Conservation (phyloP, 2,329 filamentous ascomycete genomes). For the Phaeoacremonium minimum region DNA sequence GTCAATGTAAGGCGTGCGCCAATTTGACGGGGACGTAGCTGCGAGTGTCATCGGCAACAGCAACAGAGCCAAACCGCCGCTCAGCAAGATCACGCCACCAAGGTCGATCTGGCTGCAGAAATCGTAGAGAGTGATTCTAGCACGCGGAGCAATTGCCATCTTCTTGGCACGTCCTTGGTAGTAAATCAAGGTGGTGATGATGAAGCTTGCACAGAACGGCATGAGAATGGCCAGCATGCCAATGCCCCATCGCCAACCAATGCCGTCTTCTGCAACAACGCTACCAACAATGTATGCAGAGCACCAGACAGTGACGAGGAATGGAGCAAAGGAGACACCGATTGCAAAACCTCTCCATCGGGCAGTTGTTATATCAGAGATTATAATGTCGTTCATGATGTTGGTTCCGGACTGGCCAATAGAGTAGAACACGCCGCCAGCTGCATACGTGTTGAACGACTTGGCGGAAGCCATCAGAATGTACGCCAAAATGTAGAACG, state of each 20-base stretch:
- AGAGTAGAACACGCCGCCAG: conserved; percentile 53
- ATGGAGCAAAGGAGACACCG: conserved; percentile 46
- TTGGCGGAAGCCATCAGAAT: conserved; percentile 51
- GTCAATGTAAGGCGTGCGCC: conserved; percentile 39
- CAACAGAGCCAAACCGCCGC: conserved; percentile 39
- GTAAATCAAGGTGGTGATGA: conserved; percentile 41
- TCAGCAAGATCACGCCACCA: conserved; percentile 39
- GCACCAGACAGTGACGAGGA: conserved; percentile 52
- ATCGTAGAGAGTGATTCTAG: conserved; percentile 18
- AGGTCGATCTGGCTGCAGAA: conserved; percentile 32
- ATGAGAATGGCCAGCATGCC: conserved; percentile 52
- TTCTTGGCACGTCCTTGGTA: conserved; percentile 45
- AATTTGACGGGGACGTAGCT: conserved; percentile 30
- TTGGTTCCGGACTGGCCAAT: conserved; percentile 56
- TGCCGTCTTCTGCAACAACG: conserved; percentile 21
- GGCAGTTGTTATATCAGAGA: conserved; percentile 54
- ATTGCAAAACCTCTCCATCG: conserved; percentile 47
- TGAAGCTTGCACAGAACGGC: conserved; percentile 42
- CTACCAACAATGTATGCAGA: conserved; percentile 42
- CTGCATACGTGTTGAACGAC: conserved; percentile 46
- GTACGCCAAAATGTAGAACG: conserved; percentile 51
- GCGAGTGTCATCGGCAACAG: conserved; percentile 43
- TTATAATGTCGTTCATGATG: conserved; percentile 58
- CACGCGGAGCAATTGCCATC: conserved; percentile 29
- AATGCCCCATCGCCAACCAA: conserved; percentile 53